phyloP scores from a whole-genome alignment of 768 basidiomycete species.

The Agrocybe pediades region DNA sequence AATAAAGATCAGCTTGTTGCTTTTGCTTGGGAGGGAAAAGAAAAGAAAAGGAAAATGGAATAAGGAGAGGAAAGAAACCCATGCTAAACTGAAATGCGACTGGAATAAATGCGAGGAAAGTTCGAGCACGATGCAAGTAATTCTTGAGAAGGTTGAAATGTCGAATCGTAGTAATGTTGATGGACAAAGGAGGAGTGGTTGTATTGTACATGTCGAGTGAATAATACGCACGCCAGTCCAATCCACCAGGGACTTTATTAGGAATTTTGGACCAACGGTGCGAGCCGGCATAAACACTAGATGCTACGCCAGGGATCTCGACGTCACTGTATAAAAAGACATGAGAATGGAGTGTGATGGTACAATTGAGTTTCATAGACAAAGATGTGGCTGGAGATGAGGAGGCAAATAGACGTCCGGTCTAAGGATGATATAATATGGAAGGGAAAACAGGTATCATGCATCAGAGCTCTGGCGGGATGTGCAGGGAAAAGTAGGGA shows the following conservation, averaged over 20 bases:
- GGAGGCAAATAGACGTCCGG: slow-evolving; percentile 21
- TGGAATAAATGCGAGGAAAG: not conserved
- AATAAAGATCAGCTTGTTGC: not conserved
- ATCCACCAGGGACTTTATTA: not conserved
- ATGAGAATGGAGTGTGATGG: slow-evolving; percentile 23
- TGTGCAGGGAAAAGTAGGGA: slow-evolving; percentile 76
- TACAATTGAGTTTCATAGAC: slow-evolving; percentile 29
- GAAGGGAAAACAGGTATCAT: slow-evolving; percentile 2
- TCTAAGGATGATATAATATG: slow-evolving; percentile 15
- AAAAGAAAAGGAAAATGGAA: not conserved
- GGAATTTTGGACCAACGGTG: slow-evolving; percentile 1
- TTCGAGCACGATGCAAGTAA: not conserved
- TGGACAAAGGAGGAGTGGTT: not conserved
- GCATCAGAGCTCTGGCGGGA: slow-evolving; percentile 66
- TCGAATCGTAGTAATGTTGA: slow-evolving; percentile 5
- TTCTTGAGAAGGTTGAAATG: not conserved
- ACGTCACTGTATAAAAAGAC: slow-evolving; percentile 28
- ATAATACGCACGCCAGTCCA: not conserved
- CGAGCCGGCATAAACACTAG: too few species aligned
- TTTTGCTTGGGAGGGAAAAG: not conserved
- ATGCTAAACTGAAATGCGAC: not conserved
- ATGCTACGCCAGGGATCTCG: too few species aligned
- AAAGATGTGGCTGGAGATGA: slow-evolving; percentile 26
- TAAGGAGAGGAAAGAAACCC: not conserved
- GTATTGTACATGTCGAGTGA: not conserved